Evolutionary conservation across 176 grass and related monocot genomes (phyloP), one percentile per base, ranked within the genome.

Genomic region (Thinopyrum elongatum): DNA sequence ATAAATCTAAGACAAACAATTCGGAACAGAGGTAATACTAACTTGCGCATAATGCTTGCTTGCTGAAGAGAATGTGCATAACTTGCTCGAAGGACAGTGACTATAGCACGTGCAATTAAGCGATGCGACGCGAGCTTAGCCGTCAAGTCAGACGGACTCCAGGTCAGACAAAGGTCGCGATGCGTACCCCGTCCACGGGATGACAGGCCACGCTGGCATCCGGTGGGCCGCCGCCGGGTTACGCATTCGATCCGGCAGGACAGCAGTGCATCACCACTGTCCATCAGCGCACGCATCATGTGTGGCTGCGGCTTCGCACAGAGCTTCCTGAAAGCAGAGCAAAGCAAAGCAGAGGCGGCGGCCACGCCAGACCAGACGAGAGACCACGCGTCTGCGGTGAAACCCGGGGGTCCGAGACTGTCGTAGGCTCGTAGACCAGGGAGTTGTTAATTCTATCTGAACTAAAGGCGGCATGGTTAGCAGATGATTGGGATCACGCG

Each of bases 261-360:
- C 65, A 67, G 7, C 25, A 63, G 25, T 28, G 49, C 49, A 64
- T 12, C 5, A 29, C 10, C 4, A 4, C 27, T 17, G 29, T 21
- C 4, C 16, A 21, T 0, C 65, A 7, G 15, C 28, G 1, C 64
- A 67, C 15, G 8, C 65, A 7, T 3, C 26, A 17, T 30, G 23
- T 23, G 23, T 5, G 10, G 30, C 67, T 38, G 67, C 68, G n/a
- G 33, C 68, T 73, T 44, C 70, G 38, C n/a, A 46, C n/a, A 25
- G n/a, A 2, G 14, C n/a, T 42, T 26, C 10, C 11, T 27, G 38
- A 27, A 19, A 21, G 53, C 49, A 53, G 5, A 53, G 44, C 44
- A 47, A 70, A 70, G 38, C 69, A 72, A 70, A 70, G 38, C 69
- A 72, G 70, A 73, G 70, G 70, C 70, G 69, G 69, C 69, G 4